Conservation (phyloP, 768 basidiomycete species). For the Hysterangium stoloniferum region DNA sequence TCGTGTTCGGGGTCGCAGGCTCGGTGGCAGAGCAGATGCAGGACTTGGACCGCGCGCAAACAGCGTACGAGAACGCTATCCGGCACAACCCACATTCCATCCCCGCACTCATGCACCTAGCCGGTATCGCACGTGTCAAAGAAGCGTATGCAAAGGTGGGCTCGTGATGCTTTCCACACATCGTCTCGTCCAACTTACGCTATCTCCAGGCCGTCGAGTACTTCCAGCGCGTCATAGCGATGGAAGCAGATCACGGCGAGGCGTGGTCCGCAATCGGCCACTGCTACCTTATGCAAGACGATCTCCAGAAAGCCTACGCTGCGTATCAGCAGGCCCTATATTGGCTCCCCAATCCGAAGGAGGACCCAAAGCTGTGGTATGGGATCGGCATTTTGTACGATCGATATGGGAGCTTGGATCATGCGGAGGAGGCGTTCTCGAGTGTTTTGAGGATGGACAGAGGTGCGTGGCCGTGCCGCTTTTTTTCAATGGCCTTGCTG, state of each 20-base stretch:
- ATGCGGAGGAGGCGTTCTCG: constrained; percentile 97
- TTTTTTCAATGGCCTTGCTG: constrained; percentile 17
- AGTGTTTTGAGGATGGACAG: constrained; percentile 96
- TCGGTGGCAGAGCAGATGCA: constrained; percentile 93
- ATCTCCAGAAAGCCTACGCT: constrained; percentile 96
- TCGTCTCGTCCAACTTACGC: constrained; percentile 24
- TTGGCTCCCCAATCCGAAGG: constrained; percentile 91
- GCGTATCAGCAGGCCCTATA: constrained; percentile 98
- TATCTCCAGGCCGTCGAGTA: constrained; percentile 85
- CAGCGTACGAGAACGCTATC: constrained; percentile 91
- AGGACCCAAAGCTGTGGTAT: constrained; percentile 99
- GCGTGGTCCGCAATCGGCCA: constrained; percentile 97
- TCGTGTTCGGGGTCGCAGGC: constrained; percentile 44
- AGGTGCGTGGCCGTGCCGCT: constrained; percentile 43
- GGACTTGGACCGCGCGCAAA: constrained; percentile 86
- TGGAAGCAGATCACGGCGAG: constrained; percentile 96
- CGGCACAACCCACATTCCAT: constrained; percentile 92
- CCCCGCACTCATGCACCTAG: constrained; percentile 86
- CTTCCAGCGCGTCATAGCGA: constrained; percentile 84
- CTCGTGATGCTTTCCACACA: constrained; percentile 4
- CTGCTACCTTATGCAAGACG: constrained; percentile 98
- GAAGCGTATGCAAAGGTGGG: constrained; percentile 94
- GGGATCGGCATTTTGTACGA: constrained; percentile 99
- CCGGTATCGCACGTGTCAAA: constrained; percentile 93
- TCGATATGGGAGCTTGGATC: constrained; percentile 95